phyloP scores from a whole-genome alignment of 176 grass and related monocot species.

The Musa itinerans region DNA sequence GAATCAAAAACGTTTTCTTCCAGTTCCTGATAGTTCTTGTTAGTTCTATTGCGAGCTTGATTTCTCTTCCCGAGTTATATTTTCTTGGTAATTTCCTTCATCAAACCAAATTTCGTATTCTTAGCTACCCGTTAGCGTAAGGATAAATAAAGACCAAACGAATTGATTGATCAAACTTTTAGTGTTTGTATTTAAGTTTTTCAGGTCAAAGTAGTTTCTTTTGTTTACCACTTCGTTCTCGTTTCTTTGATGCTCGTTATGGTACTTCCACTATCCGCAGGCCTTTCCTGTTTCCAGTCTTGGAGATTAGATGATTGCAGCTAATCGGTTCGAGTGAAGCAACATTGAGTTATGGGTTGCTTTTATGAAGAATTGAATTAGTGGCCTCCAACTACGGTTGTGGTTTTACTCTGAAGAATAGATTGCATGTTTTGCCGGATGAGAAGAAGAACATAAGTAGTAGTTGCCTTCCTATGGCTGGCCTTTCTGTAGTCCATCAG shows the following conservation, averaged over 20 bases:
- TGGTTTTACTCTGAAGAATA: neutral
- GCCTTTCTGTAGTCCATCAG: slow-evolving; percentile 31
- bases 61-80: neutral
- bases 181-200: too few species aligned
- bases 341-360: neutral
- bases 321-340: neutral
- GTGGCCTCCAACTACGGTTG: neutral
- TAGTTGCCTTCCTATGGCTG: slow-evolving; percentile 3
- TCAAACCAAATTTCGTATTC: neutral
- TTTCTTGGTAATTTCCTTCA: neutral
- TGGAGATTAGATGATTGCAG: neutral
- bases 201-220: too few species aligned
- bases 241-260: neutral
- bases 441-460: neutral
- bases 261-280: neutral
- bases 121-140: too few species aligned
- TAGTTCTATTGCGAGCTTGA: neutral
- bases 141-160: too few species aligned
- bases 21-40: too few species aligned
- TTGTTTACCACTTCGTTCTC: neutral
- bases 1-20: too few species aligned
- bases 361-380: neutral
- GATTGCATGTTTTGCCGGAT: neutral
- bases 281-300: neutral
- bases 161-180: too few species aligned